Evolutionary conservation across 768 basidiomycete genomes (phyloP).

Genomic region (Lactarius akahatsu): DNA sequence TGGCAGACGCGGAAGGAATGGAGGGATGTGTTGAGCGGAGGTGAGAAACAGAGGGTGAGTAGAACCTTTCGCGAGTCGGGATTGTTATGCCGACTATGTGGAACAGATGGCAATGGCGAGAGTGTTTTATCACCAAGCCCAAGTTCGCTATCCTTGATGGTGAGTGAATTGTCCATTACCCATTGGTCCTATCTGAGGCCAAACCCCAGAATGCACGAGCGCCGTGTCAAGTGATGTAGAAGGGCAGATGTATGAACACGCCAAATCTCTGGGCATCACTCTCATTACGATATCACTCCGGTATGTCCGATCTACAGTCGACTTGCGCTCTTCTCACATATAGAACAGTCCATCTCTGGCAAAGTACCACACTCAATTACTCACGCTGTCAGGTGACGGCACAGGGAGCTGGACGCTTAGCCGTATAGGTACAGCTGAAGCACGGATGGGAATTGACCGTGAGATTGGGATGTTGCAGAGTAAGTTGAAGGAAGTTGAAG

Average conservation of each 20-base stretch:
- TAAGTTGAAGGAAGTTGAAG: constrained; percentile 65
- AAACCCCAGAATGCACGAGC: constrained; percentile 77
- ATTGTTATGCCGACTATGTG: constrained; percentile 15
- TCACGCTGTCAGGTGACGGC: constrained; percentile 74
- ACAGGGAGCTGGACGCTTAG: constrained; percentile 70
- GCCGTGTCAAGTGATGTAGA: constrained; percentile 97
- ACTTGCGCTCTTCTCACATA: constrained; percentile 1
- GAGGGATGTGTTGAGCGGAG: constrained; percentile 93
- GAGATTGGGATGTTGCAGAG: constrained; percentile 70
- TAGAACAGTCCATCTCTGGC: constrained; percentile 70
- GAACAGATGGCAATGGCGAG: constrained; percentile 84
- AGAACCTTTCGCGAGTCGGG: background rate
- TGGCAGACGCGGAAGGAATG: constrained; percentile 91
- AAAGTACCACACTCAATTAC: constrained; percentile 86
- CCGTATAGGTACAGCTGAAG: constrained; percentile 69
- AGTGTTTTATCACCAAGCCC: constrained; percentile 86
- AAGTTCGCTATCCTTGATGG: constrained; percentile 85
- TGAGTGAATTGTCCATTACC: constrained; percentile 38
- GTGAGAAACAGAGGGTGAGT: constrained; percentile 89
- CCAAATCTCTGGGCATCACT: constrained; percentile 85
- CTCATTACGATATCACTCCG: constrained; percentile 90
- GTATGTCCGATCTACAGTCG: constrained; percentile 41
- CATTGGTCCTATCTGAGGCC: constrained; percentile 17
- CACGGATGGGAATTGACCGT: constrained; percentile 68
- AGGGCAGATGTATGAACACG: constrained; percentile 92